Evolutionary conservation across 2,329 filamentous ascomycete species (phyloP).

Genomic region (Alternaria triticina): DNA sequence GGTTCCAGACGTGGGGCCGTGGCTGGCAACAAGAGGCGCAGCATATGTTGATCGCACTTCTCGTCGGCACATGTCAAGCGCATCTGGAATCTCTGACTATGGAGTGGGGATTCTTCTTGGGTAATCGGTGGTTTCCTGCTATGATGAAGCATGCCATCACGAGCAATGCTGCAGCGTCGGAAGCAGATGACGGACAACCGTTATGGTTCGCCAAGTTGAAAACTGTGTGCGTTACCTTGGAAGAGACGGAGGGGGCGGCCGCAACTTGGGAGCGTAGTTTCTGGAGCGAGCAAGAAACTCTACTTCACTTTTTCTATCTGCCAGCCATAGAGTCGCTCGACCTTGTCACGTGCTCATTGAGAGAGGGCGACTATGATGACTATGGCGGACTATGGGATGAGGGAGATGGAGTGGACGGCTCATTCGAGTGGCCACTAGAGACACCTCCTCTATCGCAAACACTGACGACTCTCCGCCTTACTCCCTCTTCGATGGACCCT

Average conservation of each 20-base stretch:
- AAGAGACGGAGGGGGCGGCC: not conserved
- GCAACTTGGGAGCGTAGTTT: not conserved
- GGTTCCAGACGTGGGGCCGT: not conserved
- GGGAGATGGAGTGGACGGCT: not conserved
- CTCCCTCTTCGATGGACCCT: not conserved
- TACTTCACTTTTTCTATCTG: not conserved
- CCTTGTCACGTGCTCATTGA: not conserved
- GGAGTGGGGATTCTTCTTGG: not conserved
- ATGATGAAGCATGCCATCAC: not conserved
- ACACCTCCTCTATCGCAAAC: not conserved
- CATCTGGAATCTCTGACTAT: not conserved
- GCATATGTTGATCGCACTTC: not conserved
- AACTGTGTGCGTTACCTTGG: not conserved
- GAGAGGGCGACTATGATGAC: not conserved
- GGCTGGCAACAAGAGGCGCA: not conserved
- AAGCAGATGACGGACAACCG: not conserved
- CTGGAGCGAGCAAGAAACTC: not conserved
- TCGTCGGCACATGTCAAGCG: not conserved
- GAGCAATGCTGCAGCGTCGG: not conserved
- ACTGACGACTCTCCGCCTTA: not conserved
- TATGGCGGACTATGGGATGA: not conserved
- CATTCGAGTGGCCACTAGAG: conserved; percentile 2
- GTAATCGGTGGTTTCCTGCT: not conserved
- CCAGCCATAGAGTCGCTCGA: not conserved
- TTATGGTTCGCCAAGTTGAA: not conserved